phyloP scores from a whole-genome alignment of 345 rosid genomes.

The Camelina neglecta region DNA sequence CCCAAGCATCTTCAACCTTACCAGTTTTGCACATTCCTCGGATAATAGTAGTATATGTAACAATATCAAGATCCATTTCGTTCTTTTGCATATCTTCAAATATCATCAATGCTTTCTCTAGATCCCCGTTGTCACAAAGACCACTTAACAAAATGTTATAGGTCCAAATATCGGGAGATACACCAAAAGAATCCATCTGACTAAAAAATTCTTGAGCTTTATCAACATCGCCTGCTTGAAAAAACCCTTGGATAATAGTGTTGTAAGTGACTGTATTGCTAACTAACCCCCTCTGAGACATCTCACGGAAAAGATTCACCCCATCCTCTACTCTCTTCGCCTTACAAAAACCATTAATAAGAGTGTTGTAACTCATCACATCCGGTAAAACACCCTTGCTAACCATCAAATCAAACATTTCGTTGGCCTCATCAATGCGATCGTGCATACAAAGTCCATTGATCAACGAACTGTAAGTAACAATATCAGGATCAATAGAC shows the following conservation, averaged over 20 bases:
- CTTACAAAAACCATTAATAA: constrained; percentile 39
- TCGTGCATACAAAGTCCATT: constrained; percentile 31
- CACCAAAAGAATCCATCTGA: constrained; percentile 36
- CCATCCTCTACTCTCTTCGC: constrained; percentile 33
- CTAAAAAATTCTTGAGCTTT: constrained; percentile 26
- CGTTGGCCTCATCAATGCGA: constrained; percentile 30
- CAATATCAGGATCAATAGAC: constrained; percentile 31
- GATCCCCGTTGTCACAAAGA: constrained; percentile 33
- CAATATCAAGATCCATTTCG: constrained; percentile 34
- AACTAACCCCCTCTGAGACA: constrained; percentile 39
- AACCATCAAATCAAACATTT: constrained; percentile 42
- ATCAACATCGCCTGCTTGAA: constrained; percentile 26
- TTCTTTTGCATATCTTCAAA: constrained; percentile 38
- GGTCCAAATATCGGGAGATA: constrained; percentile 35
- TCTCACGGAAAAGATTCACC: constrained; percentile 25
- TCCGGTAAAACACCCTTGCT: constrained; percentile 30
- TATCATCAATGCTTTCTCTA: constrained; percentile 34
- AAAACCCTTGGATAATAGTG: constrained; percentile 39
- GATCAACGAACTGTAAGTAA: constrained; percentile 33
- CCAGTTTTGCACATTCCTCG: constrained; percentile 39
- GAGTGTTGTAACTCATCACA: constrained; percentile 35
- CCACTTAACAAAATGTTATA: constrained; percentile 36
- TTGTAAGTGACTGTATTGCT: constrained; percentile 37
- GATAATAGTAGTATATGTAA: constrained; percentile 31
- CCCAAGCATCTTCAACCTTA: constrained; percentile 35